A percentile compares a stretch with the other conserved stretches of the same genome.
Evolutionary conservation across 2,329 filamentous ascomycete genomes (phyloP).

Genomic region (Plectosphaerella cucumerina): DNA sequence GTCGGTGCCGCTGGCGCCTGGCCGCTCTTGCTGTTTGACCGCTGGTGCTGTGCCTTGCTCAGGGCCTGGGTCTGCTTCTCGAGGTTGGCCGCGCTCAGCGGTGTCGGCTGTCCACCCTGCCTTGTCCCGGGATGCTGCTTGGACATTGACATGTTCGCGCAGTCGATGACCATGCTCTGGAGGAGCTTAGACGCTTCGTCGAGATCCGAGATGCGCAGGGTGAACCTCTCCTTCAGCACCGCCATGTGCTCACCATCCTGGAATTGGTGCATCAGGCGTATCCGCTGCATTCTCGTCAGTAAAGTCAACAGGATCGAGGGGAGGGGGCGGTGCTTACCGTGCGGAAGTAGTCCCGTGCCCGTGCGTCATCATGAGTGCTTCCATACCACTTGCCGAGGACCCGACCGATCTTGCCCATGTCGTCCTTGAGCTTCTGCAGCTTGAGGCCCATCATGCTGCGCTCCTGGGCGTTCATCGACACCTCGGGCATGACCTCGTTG

Average conservation of each 20-base stretch:
- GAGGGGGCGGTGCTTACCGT: conserved; percentile 36
- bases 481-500: conserved; percentile 38
- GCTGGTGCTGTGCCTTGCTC: conserved; percentile 39
- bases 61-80: conserved; percentile 47
- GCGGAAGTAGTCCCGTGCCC: conserved; percentile 49
- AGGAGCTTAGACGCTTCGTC: conserved; percentile 44
- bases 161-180: conserved; percentile 48
- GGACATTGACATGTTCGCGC: conserved; percentile 24
- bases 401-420: conserved; percentile 41
- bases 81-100: conserved; percentile 43
- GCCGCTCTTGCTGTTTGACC: conserved; percentile 38
- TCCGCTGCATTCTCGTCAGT: conserved; percentile 34
- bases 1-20: conserved; percentile 52
- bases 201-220: conserved; percentile 46
- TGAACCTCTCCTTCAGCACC: conserved; percentile 43
- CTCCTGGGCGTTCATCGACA: conserved; percentile 41
- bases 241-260: conserved; percentile 42
- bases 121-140: conserved; percentile 17
- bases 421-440: conserved; percentile 33
- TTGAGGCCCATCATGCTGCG: conserved; percentile 38
- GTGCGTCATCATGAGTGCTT: conserved; percentile 42
- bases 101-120: conserved; percentile 14
- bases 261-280: conserved; percentile 51
- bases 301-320: not conserved
- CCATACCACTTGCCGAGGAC: conserved; percentile 43